A percentile compares a stretch with the other conserved stretches of the same genome.
phyloP scores from a whole-genome alignment of 73 alveolate species.

The Effrenium voratum region DNA sequence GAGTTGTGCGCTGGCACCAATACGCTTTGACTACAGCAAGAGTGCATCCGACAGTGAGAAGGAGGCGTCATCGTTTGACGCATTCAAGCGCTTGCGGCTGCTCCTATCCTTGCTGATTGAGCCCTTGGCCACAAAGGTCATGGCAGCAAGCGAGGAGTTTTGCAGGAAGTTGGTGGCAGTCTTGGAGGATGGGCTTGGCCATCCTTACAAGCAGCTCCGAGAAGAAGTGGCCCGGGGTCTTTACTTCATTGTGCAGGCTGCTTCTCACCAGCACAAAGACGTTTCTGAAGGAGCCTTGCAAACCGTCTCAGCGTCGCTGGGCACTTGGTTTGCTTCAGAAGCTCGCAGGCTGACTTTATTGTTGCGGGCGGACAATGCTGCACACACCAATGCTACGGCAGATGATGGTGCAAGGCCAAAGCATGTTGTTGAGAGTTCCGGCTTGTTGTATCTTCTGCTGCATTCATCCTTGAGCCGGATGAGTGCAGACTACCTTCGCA shows the following conservation, averaged over 20 bases:
- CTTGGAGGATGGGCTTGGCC: slow-evolving; percentile 76
- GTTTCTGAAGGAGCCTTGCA: neutral
- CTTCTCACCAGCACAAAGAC: neutral
- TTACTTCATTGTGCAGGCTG: slow-evolving; percentile 83
- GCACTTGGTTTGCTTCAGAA: slow-evolving; percentile 52
- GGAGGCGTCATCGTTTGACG: slow-evolving; percentile 56
- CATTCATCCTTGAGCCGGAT: slow-evolving; percentile 62
- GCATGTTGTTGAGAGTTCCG: slow-evolving; percentile 86
- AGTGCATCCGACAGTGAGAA: slow-evolving; percentile 31
- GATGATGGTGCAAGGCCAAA: slow-evolving; percentile 63
- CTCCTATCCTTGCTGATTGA: slow-evolving; percentile 73
- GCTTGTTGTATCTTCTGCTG: slow-evolving; percentile 48
- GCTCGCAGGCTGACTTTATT: slow-evolving; percentile 47
- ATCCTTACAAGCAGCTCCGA: slow-evolving; percentile 74
- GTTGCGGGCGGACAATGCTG: slow-evolving; percentile 79
- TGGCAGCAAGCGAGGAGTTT: slow-evolving; percentile 34
- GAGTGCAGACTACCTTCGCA: slow-evolving; percentile 40
- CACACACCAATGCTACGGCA: slow-evolving; percentile 13
- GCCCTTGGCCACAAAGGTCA: slow-evolving; percentile 53
- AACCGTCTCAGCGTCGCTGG: slow-evolving; percentile 17
- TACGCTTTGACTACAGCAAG: slow-evolving; percentile 52
- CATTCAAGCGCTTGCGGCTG: slow-evolving; percentile 83
- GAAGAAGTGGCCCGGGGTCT: slow-evolving; percentile 92
- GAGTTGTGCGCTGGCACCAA: slow-evolving; percentile 79
- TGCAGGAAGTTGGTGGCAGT: slow-evolving; percentile 78